Conservation (phyloP, 495 filamentous ascomycete genomes). For the Penicillium manginii region DNA sequence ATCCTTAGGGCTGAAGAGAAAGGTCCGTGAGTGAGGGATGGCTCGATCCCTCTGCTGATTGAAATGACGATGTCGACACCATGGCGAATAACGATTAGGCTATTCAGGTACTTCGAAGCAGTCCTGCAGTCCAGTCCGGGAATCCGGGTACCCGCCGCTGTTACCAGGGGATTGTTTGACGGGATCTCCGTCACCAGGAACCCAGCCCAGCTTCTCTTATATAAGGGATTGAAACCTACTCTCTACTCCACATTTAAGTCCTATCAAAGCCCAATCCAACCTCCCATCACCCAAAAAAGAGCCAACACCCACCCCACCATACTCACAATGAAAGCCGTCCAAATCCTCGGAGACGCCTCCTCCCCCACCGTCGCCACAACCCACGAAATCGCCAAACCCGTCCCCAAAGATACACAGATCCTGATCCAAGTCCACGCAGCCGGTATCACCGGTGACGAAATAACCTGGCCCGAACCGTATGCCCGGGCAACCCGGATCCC, state of each 20-base stretch:
- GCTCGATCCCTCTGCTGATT: too few relatives aligned
- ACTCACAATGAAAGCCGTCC: slow-evolving; percentile 16
- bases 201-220: not conserved
- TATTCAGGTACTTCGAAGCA: too few relatives aligned
- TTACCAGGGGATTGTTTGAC: not conserved
- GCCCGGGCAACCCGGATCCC: slow-evolving; percentile 9
- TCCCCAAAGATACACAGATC: slow-evolving; percentile 4
- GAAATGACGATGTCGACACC: too few relatives aligned
- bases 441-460: slow-evolving; percentile 15
- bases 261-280: not conserved
- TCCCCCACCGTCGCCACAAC: slow-evolving; percentile 10
- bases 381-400: slow-evolving; percentile 6
- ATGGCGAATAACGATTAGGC: too few relatives aligned
- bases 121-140: not conserved
- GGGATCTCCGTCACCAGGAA: not conserved
- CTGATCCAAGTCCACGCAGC: slow-evolving; percentile 13
- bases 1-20: too few relatives aligned
- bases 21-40: too few relatives aligned
- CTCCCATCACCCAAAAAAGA: not conserved
- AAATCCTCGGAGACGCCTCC: slow-evolving; percentile 14
- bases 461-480: slow-evolving; percentile 11
- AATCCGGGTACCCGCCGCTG: not conserved
- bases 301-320: not conserved
- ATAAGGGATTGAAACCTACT: not conserved
- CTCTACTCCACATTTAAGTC: not conserved